phyloP scores from a whole-genome alignment of 345 rosid species.

The Gynandropsis gynandra region DNA sequence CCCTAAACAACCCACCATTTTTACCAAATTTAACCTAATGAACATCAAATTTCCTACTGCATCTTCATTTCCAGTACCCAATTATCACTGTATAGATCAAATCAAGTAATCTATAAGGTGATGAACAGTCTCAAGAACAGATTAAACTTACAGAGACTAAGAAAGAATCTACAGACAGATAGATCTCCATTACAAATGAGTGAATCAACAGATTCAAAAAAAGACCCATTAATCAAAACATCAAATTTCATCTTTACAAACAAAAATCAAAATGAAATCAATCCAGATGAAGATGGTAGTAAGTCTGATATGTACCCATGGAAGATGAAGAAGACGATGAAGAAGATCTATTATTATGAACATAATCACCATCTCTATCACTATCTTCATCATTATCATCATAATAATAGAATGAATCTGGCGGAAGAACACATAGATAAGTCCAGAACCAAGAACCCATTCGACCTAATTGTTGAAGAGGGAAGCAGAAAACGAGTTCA shows the following conservation, averaged over 20 bases:
- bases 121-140: too few relatives aligned
- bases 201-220: too few relatives aligned
- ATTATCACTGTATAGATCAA: too few relatives aligned
- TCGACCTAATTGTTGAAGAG: slow-evolving; percentile 59
- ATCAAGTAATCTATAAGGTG: too few relatives aligned
- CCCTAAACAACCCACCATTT: too few relatives aligned
- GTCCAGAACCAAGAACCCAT: slow-evolving; percentile 53
- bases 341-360: slow-evolving; percentile 13
- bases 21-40: too few relatives aligned
- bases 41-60: too few relatives aligned
- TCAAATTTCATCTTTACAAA: not conserved
- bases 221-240: not conserved
- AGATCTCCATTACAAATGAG: too few relatives aligned
- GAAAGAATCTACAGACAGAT: too few relatives aligned
- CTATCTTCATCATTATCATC: slow-evolving; percentile 14
- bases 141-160: too few relatives aligned
- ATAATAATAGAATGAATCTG: slow-evolving; percentile 35
- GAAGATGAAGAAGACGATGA: slow-evolving; percentile 16
- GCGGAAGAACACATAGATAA: slow-evolving; percentile 57
- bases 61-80: too few relatives aligned
- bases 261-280: slow-evolving; percentile 1
- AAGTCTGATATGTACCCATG: slow-evolving; percentile 19
- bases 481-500: slow-evolving; percentile 62
- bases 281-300: slow-evolving; percentile 29
- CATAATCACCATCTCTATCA: slow-evolving; percentile 2